Evolutionary conservation across 768 basidiomycete genomes (phyloP).

Genomic region (Boletus sp.): DNA sequence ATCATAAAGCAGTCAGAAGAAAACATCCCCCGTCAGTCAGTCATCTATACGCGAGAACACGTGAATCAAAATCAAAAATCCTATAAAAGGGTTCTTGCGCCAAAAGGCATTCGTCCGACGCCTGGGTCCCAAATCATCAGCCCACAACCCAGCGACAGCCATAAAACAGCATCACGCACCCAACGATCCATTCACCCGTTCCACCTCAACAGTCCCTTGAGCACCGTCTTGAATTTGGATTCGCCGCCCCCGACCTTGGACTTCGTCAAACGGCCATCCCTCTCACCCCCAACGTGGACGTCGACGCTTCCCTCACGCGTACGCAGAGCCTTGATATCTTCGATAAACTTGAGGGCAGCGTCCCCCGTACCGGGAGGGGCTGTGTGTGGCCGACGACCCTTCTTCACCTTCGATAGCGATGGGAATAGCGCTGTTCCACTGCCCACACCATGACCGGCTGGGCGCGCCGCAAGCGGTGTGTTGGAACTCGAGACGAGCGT

Average conservation of each 20-base stretch:
- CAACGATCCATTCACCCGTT: neutral
- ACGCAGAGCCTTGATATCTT: constrained; percentile 1
- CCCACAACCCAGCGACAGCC: neutral
- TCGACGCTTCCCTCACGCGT: constrained; percentile 2
- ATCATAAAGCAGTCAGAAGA: neutral
- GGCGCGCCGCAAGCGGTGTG: neutral
- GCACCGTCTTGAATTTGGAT: constrained; percentile 16
- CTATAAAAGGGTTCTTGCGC: neutral
- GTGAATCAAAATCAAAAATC: neutral
- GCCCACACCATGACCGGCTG: neutral
- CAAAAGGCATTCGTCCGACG: neutral
- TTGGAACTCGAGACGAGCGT: neutral
- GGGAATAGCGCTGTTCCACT: neutral
- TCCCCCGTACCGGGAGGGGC: constrained; percentile 19
- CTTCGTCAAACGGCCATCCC: neutral
- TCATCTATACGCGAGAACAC: neutral
- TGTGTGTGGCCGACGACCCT: constrained; percentile 25
- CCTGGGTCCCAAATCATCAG: constrained; percentile 1
- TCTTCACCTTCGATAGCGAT: constrained; percentile 5
- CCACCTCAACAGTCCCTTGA: constrained; percentile 22
- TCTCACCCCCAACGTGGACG: neutral
- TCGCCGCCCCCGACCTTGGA: neutral
- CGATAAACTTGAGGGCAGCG: constrained; percentile 12
- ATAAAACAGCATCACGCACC: constrained; percentile 3
- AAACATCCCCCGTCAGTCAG: neutral